Evolutionary conservation across 352 stramenopile genomes (phyloP).

Genomic region (Globisporangium uncinulatum): DNA sequence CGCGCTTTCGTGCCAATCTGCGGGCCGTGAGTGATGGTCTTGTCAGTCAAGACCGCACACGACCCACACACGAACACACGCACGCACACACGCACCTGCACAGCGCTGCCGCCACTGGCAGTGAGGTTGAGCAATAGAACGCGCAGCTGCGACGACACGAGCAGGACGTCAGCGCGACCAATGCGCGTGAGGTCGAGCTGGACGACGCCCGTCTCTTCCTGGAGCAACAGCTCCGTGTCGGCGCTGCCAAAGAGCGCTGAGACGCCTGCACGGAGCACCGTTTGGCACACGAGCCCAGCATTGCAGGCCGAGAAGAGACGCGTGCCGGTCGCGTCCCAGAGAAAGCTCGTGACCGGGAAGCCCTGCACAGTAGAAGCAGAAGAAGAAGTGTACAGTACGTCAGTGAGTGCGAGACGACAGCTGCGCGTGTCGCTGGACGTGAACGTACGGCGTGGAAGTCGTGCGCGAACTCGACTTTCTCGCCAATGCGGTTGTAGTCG

Average conservation of each 20-base stretch:
- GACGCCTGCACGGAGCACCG: constrained; percentile 68
- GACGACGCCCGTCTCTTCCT: constrained; percentile 82
- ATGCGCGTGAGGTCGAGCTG: constrained; percentile 70
- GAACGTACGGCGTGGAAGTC: constrained; percentile 63
- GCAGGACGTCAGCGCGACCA: constrained; percentile 49
- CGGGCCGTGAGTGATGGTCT: background rate
- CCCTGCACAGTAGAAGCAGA: constrained; percentile 18
- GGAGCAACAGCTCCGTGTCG: constrained; percentile 79
- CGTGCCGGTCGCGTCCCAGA: constrained; percentile 67
- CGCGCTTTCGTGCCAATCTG: constrained; percentile 80
- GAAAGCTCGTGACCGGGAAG: constrained; percentile 73
- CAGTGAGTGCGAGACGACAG: too few species aligned
- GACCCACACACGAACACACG: background rate
- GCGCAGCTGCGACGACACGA: constrained; percentile 80
- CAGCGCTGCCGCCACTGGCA: constrained; percentile 55
- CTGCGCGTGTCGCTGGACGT: too few species aligned
- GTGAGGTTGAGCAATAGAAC: constrained; percentile 77
- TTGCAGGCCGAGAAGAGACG: constrained; percentile 83
- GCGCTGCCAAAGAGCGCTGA: constrained; percentile 79
- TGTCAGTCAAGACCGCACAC: background rate
- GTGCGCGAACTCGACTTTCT: constrained; percentile 86
- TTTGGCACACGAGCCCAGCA: constrained; percentile 71
- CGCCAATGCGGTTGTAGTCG: constrained; percentile 85
- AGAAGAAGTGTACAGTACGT: too few species aligned
- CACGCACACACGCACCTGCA: constrained; percentile 26